Evolutionary conservation across 306 rosid species (phyloP).

Genomic region (Dryas drummondii): DNA sequence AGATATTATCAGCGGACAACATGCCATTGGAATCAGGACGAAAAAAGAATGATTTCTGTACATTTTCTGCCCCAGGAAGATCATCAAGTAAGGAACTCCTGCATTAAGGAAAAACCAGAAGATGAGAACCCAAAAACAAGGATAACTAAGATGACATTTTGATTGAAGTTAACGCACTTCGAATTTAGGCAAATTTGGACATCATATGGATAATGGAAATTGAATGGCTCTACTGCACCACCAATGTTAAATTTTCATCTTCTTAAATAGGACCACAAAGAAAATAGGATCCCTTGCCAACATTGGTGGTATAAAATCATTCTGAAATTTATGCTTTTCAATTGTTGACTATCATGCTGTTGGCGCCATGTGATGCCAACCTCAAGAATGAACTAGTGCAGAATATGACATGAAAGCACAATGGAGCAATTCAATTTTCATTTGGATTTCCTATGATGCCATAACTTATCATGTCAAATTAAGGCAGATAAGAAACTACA

Average conservation of each 20-base stretch:
- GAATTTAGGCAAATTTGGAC: conserved; percentile 23
- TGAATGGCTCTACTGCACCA: conserved; percentile 43
- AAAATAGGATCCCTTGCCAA: conserved; percentile 37
- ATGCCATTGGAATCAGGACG: conserved; percentile 43
- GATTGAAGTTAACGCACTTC: conserved; percentile 3
- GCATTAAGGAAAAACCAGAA: conserved; percentile 33
- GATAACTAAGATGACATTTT: conserved; percentile 1
- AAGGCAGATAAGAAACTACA: conserved; percentile 43
- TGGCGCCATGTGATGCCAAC: conserved; percentile 25
- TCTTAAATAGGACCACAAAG: conserved; percentile 15
- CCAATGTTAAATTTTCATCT: conserved; percentile 11
- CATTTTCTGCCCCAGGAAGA: conserved; percentile 41
- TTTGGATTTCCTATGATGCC: conserved; percentile 38
- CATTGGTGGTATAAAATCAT: conserved; percentile 9
- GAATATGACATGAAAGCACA: conserved; percentile 40
- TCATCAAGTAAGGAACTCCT: conserved; percentile 70
- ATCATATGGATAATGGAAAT: conserved; percentile 45
- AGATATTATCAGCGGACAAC: conserved; percentile 31
- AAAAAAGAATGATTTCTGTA: conserved; percentile 37
- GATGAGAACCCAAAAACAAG: conserved; percentile 29
- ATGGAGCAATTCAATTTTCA: conserved; percentile 52
- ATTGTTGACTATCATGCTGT: conserved; percentile 19
- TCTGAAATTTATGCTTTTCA: conserved; percentile 28
- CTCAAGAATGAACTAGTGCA: conserved; percentile 26
- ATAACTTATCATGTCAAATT: conserved; percentile 31